A percentile compares a stretch with the other conserved stretches of the same genome.
Evolutionary conservation across 2,329 filamentous ascomycete species (phyloP).

Genomic region (Colletotrichum coccodes): DNA sequence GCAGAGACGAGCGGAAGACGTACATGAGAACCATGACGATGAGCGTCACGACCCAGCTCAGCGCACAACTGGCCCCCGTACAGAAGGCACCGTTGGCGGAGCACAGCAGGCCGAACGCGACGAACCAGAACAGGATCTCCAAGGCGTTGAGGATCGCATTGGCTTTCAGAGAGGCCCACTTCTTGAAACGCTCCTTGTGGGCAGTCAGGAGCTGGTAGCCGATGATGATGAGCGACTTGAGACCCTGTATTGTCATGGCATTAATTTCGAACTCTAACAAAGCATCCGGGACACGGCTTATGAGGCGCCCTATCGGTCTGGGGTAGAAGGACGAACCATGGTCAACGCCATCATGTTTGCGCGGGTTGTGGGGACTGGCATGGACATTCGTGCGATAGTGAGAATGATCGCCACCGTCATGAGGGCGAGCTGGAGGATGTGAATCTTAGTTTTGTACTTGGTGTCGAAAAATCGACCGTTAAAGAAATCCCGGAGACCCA

Average conservation of each 20-base stretch:
- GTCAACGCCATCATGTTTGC: slow-evolving; percentile 31
- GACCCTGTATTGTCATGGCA: slow-evolving; percentile 34
- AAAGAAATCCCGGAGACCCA: slow-evolving; percentile 15
- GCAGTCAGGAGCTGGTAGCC: slow-evolving; percentile 50
- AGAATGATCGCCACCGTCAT: slow-evolving; percentile 20
- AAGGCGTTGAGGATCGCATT: slow-evolving; percentile 51
- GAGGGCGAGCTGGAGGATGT: slow-evolving; percentile 17
- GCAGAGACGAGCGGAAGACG: background rate
- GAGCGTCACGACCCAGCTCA: slow-evolving; percentile 25
- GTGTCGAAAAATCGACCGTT: slow-evolving; percentile 24
- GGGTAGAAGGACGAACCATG: background rate
- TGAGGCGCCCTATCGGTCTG: too few relatives aligned
- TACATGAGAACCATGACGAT: slow-evolving; percentile 22
- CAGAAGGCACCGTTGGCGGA: slow-evolving; percentile 21
- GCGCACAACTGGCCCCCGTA: slow-evolving; percentile 25
- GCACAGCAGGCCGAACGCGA: slow-evolving; percentile 15
- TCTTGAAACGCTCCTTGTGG: slow-evolving; percentile 43
- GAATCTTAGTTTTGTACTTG: slow-evolving; percentile 27
- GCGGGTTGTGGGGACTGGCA: slow-evolving; percentile 9
- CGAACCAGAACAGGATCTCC: slow-evolving; percentile 52
- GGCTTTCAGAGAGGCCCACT: slow-evolving; percentile 51
- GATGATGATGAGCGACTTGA: slow-evolving; percentile 52
- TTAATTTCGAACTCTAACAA: too few relatives aligned
- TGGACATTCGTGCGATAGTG: slow-evolving; percentile 17
- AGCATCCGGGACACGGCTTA: too few relatives aligned